phyloP scores from a whole-genome alignment of 164 flowering plant species.

The Sextonia rubra region DNA sequence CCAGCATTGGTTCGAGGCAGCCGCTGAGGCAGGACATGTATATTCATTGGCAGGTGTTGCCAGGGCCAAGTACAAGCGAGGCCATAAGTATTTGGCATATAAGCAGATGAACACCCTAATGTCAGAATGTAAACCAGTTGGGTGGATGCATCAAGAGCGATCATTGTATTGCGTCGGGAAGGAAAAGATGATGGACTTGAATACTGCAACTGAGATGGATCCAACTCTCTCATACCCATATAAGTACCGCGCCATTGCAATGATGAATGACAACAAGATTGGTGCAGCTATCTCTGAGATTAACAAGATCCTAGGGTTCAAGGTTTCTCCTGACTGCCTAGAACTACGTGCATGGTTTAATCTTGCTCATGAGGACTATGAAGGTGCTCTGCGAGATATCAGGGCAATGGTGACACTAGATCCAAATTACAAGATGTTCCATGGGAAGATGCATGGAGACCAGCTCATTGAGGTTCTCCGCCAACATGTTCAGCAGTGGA shows the following conservation, averaged over 20 bases:
- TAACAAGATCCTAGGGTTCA: conserved; percentile 58
- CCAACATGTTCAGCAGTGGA: conserved; percentile 43
- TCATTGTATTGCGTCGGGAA: conserved; percentile 57
- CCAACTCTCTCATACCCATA: conserved; percentile 81
- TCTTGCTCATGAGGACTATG: conserved; percentile 61
- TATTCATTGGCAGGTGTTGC: conserved; percentile 78
- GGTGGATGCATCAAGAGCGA: conserved; percentile 95
- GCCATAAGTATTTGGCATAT: conserved; percentile 65
- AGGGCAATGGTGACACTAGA: conserved; percentile 66
- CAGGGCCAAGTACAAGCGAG: conserved; percentile 56
- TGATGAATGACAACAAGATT: conserved; percentile 49
- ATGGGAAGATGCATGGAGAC: conserved; percentile 53
- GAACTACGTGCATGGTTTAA: conserved; percentile 85
- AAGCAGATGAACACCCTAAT: conserved; percentile 50
- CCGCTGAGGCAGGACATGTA: conserved; percentile 60
- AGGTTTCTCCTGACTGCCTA: conserved; percentile 75
- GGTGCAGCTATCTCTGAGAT: conserved; percentile 58
- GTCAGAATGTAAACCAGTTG: conserved; percentile 42
- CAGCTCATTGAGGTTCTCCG: conserved; percentile 59
- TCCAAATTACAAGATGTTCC: conserved; percentile 65
- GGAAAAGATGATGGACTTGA: conserved; percentile 61
- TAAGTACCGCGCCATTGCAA: conserved; percentile 59
- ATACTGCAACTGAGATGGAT: conserved; percentile 66
- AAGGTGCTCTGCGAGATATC: conserved; percentile 61
- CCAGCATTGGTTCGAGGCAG: conserved; percentile 55